These are phyloP conservation scores for Fusarium kyushuense DNA, from an alignment of 2,329 filamentous ascomycete species.

Conservation along the genomic window DNA sequence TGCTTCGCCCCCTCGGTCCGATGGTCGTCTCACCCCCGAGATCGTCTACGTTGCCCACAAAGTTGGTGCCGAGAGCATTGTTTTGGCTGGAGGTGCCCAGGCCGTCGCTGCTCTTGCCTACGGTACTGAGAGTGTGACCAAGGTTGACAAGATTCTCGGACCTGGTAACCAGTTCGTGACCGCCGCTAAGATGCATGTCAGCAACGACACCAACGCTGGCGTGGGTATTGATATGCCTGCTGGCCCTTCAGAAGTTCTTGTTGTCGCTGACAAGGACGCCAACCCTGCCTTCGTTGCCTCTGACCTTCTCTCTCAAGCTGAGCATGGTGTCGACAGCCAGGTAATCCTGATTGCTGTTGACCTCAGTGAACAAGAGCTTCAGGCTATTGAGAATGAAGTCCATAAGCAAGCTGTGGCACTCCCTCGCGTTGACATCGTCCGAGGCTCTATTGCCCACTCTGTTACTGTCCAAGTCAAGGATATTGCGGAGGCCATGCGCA, in stretches of 20 bases:
- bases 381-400: conserved; percentile 90
- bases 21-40: conserved; percentile 93
- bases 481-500: conserved; percentile 78
- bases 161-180: conserved; percentile 99
- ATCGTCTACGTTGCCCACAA: conserved; percentile 99
- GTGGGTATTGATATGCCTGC: conserved; percentile 99
- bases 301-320: conserved; percentile 93
- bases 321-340: conserved; percentile 96
- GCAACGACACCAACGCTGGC: conserved; percentile 94
- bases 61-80: conserved; percentile 94
- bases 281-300: conserved; percentile 96
- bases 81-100: conserved; percentile 94
- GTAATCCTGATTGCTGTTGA: conserved; percentile 91
- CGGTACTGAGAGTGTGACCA: conserved; percentile 91
- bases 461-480: conserved; percentile 83
- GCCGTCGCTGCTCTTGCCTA: conserved; percentile 97
- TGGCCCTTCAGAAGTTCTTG: conserved; percentile 95
- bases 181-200: conserved; percentile 97
- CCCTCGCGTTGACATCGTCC: conserved; percentile 92
- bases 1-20: conserved; percentile 88
- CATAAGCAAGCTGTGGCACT: conserved; percentile 88
- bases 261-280: conserved; percentile 87
- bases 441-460: conserved; percentile 90
- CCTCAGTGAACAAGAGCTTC: conserved; percentile 76
- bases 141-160: conserved; percentile 98